Evolutionary conservation across 1,139 yeast species (phyloP), one percentile per base, ranked within the genome.

Genomic region (Williopsis jadinii): DNA sequence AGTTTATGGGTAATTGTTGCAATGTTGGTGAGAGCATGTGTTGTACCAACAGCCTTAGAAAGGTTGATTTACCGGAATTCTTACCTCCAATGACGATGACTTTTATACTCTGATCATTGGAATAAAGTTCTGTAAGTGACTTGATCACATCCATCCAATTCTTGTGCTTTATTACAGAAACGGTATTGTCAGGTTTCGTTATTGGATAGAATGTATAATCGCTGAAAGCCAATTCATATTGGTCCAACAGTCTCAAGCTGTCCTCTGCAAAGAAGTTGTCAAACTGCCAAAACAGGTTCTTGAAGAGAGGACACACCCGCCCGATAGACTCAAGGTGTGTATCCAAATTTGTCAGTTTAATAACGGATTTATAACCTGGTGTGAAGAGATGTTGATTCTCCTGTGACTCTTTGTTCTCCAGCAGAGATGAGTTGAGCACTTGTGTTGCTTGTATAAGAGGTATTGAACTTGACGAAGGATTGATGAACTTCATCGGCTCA

Each of bases 11-110:
- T 11, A 48, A 53, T 10, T 37, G 24, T 44, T 54, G 30, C 40
- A 43, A 10, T 27, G 47, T 47, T 50, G 29, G 44, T 9, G 40
- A 35, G 47, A 60, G 41, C 39, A 67, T 43, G 46, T 55, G 50
- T 60, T 87, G 87, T 8, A 75, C 44, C 8, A 88, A 57, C 10
- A 74, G 53, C 48, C 78, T 73, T 12, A 81, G 62, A 36, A 86
- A 68, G 0, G 95, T 82, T 0, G 96, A 83, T 56, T 90, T 90
- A 1, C 97, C 97, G 1, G 88, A 74, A 47, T 84, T 84, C 56
- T 87, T 88, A 11, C 81, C 72, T 1, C 88, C 88, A 30, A 78
- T 59, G 1, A 77, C 59, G 39, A 78, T 48, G 1, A 77, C 58
- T 43, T 64, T 62, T 42, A 62, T 47, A 11, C 40, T 50, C 8